Evolutionary conservation across 2,329 filamentous ascomycete genomes (phyloP).

Genomic region (Orbilia ellipsospora): DNA sequence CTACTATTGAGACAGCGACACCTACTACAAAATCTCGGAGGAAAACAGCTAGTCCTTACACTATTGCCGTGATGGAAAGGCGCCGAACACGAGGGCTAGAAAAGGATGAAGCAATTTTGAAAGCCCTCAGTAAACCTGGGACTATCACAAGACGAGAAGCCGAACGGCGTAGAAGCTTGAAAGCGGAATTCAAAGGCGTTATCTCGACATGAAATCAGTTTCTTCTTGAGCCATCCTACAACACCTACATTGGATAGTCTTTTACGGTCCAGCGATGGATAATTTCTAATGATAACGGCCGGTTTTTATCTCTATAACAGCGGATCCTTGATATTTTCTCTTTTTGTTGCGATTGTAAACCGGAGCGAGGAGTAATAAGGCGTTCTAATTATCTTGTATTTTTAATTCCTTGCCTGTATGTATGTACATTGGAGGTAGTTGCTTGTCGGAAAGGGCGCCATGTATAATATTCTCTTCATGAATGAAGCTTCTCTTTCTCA

Average conservation of each 20-base stretch:
- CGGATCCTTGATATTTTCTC: slow-evolving; percentile 10
- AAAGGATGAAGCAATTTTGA: slow-evolving; percentile 43
- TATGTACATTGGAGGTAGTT: background rate
- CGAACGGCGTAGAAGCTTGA: slow-evolving; percentile 39
- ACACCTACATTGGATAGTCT: background rate
- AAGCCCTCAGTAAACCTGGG: slow-evolving; percentile 38
- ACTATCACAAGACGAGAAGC: slow-evolving; percentile 40
- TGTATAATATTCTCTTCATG: no score
- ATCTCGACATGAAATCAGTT: background rate
- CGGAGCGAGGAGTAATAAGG: background rate
- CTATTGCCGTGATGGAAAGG: slow-evolving; percentile 20
- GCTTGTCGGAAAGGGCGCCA: no score
- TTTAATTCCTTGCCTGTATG: slow-evolving; percentile 1
- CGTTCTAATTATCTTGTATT: background rate
- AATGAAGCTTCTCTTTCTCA: no score
- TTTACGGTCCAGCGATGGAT: background rate
- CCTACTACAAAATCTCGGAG: slow-evolving; percentile 1
- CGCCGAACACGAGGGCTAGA: slow-evolving; percentile 35
- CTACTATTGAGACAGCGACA: slow-evolving; percentile 1
- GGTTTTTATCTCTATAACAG: background rate
- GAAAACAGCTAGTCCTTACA: slow-evolving; percentile 24
- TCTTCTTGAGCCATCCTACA: background rate
- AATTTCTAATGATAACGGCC: slow-evolving; percentile 10
- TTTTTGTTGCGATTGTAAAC: background rate
- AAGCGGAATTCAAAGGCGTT: slow-evolving; percentile 35